Evolutionary conservation across 2,329 filamentous ascomycete species (phyloP).

Genomic region (Zelopaecilomyces penicillatus): DNA sequence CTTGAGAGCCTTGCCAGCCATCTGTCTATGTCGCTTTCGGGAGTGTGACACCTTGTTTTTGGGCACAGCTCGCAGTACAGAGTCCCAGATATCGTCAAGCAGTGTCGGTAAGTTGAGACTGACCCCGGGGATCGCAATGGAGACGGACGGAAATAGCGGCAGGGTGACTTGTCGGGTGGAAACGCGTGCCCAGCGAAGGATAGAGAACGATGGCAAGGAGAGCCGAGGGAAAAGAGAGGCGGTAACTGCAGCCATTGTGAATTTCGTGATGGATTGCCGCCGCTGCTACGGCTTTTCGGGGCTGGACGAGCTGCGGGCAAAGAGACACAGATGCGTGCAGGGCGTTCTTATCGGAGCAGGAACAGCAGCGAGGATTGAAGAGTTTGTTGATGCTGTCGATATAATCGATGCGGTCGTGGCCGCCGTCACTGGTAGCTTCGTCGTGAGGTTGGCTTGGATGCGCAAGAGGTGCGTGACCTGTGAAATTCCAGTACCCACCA

Average conservation of each 20-base stretch:
- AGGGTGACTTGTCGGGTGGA: conserved; percentile 37
- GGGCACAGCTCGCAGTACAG: conserved; percentile 81
- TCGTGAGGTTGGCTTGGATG: too few species aligned
- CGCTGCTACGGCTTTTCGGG: too few species aligned
- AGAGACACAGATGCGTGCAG: too few species aligned
- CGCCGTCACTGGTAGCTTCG: too few species aligned
- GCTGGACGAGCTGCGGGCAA: too few species aligned
- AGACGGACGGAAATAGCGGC: conserved; percentile 44
- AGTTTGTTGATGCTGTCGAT: too few species aligned
- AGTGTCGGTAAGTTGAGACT: conserved; percentile 47
- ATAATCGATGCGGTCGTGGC: too few species aligned
- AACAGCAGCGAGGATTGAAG: too few species aligned
- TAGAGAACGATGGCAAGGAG: conserved; percentile 32
- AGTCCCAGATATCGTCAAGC: conserved; percentile 86
- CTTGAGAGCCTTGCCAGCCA: conserved; percentile 91
- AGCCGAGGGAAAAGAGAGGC: conserved; percentile 49
- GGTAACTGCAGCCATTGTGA: conserved; percentile 36
- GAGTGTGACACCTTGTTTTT: conserved; percentile 99
- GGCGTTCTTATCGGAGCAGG: too few species aligned
- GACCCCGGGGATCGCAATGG: conserved; percentile 53
- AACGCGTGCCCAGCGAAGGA: conserved; percentile 35
- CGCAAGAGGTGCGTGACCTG: too few species aligned
- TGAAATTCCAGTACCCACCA: too few species aligned
- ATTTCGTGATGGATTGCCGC: too few species aligned
- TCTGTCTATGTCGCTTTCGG: conserved; percentile 86